These are phyloP conservation scores for Metrosideros polymorpha DNA, from an alignment of 441 rosid species.

Conservation along the genomic window DNA sequence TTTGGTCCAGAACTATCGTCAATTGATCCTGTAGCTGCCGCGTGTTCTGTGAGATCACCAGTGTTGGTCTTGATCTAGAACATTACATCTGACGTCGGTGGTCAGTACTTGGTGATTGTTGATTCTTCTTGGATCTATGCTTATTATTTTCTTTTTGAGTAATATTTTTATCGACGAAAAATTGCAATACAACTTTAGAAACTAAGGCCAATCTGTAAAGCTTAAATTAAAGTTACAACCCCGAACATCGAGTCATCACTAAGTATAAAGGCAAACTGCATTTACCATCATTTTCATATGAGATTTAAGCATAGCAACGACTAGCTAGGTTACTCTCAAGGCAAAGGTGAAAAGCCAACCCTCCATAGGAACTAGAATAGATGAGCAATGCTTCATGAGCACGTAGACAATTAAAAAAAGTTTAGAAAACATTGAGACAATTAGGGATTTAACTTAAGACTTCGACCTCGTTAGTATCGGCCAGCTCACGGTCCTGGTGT, in stretches of 20 bases:
- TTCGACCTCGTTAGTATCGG: background rate
- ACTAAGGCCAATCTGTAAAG: background rate
- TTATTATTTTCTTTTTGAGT: background rate
- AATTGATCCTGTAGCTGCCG: background rate
- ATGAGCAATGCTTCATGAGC: background rate
- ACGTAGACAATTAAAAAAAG: background rate
- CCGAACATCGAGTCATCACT: background rate
- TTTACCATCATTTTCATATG: background rate
- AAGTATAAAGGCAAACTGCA: background rate
- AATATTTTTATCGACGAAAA: background rate
- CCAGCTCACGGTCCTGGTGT: background rate
- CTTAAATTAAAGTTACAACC: background rate
- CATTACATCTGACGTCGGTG: background rate
- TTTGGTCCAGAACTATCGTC: background rate
- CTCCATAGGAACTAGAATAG: background rate
- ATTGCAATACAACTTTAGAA: background rate
- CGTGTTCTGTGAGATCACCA: background rate
- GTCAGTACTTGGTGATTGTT: background rate
- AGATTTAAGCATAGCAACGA: background rate
- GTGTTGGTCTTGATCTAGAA: background rate
- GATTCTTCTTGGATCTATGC: background rate
- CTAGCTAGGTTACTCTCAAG: background rate
- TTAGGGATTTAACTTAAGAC: background rate
- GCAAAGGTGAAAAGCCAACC: background rate
- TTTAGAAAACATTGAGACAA: background rate